Evolutionary conservation across 768 basidiomycete genomes (phyloP).

Genomic region (Gymnopilus junonius): DNA sequence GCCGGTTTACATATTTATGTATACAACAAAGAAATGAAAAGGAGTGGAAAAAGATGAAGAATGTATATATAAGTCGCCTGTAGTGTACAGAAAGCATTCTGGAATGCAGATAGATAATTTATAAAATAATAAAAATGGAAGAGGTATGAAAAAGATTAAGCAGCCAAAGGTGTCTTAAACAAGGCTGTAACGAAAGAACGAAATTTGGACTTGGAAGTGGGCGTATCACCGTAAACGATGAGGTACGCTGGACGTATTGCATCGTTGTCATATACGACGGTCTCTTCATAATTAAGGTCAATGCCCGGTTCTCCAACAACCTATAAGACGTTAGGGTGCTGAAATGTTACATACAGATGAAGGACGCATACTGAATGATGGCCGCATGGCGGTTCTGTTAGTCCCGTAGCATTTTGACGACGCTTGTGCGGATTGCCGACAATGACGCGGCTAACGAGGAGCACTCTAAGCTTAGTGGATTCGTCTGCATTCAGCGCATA

Average conservation of each 20-base stretch:
- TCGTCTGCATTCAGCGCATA: constrained; percentile 51
- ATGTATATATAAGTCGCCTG: constrained; percentile 7
- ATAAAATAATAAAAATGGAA: background rate
- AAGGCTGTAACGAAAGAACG: constrained; percentile 40
- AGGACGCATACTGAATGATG: constrained; percentile 56
- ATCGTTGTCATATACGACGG: constrained; percentile 68
- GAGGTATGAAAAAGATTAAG: constrained; percentile 28
- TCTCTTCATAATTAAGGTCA: constrained; percentile 72
- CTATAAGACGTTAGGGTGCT: constrained; percentile 31
- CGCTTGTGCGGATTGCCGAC: constrained; percentile 60
- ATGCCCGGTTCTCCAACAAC: constrained; percentile 65
- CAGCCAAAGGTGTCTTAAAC: constrained; percentile 53
- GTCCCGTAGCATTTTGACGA: constrained; percentile 49
- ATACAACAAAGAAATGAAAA: constrained; percentile 32
- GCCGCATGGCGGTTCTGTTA: constrained; percentile 57
- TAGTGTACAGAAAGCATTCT: constrained; percentile 10
- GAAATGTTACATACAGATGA: background rate
- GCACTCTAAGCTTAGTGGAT: constrained; percentile 47
- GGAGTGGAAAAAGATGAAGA: background rate
- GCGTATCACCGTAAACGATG: constrained; percentile 56
- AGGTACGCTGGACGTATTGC: constrained; percentile 71
- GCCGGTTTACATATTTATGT: constrained; percentile 64
- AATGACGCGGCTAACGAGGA: constrained; percentile 65
- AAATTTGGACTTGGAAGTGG: constrained; percentile 32
- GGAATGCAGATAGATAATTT: constrained; percentile 4